Conservation (phyloP, 2,329 filamentous ascomycete species). For the Fusarium anthophilum region DNA sequence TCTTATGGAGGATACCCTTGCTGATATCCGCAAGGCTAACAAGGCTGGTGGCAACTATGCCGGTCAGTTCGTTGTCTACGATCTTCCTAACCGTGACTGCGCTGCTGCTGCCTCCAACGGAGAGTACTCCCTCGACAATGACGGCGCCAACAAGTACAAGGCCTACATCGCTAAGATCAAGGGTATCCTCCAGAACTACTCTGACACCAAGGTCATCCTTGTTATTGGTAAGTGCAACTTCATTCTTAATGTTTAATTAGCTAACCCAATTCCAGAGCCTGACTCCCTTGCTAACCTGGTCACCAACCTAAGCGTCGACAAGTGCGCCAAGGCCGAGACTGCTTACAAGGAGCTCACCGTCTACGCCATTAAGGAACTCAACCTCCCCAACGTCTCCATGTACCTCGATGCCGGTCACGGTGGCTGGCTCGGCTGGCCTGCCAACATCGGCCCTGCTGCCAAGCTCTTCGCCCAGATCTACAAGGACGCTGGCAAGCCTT, state of each 20-base stretch:
- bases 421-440: conserved; percentile 68
- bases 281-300: conserved; percentile 68
- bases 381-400: conserved; percentile 66
- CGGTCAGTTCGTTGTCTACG: conserved; percentile 64
- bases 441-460: conserved; percentile 61
- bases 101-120: conserved; percentile 66
- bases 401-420: conserved; percentile 67
- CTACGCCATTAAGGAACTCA: conserved; percentile 61
- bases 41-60: conserved; percentile 52
- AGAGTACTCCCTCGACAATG: conserved; percentile 61
- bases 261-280: conserved; percentile 52
- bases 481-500: conserved; percentile 59
- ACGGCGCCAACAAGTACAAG: conserved; percentile 64
- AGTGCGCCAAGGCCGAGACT: conserved; percentile 58
- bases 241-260: rapidly evolving
- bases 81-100: conserved; percentile 68
- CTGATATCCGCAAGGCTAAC: conserved; percentile 53
- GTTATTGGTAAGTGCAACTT: conserved; percentile 50
- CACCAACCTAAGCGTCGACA: conserved; percentile 62
- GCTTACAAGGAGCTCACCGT: conserved; percentile 60
- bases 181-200: conserved; percentile 52
- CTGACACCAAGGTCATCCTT: conserved; percentile 55
- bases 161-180: conserved; percentile 63
- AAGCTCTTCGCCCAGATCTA: conserved; percentile 58
- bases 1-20: conserved; percentile 56